Evolutionary conservation across 2,329 filamentous ascomycete species (phyloP), one percentile per base, ranked within the genome.

Genomic region (Xylariaceae sp.): DNA sequence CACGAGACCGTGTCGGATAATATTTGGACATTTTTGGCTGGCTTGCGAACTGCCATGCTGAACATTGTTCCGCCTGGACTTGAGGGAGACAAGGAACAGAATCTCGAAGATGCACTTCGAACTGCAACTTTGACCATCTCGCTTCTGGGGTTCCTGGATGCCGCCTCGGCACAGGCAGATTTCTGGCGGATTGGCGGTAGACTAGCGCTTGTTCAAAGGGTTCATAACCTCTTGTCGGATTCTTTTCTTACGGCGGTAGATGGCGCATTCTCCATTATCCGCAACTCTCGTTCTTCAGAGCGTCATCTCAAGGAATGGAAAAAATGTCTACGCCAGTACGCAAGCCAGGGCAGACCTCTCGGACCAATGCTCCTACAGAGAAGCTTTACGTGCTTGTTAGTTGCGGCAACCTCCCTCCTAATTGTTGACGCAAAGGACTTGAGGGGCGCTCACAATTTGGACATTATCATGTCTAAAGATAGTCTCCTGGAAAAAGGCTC

Each of bases 341-440:
- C 89, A 26, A 81, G 85, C 15, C 80, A 83, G 54, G 88, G 88
- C 9, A 83, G 89, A 18, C 92, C 95, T 0, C 74, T 99, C 41
- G 91, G 94, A 9, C 90, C 92, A 12, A 94, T 96, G 86, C 79
- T 97, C 5, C 73, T 99, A 19, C 91, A 96, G 68, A 84, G 89
- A 65, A 91, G 87, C 59, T 95, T 95, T 68, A 90, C 95, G 79
- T 86, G 84, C 70, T 81, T 97, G 30, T 78, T 96, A 12, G 86
- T 91, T 32, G 84, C 90, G 1, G 86, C 83, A 50, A 89, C 89
- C 1, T 88, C 89, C 13, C 78, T 92, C 26, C 75, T 92, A 56
- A 78, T 89, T 16, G 79, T 82, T 30, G 83, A 86, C 39, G 78
- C 80, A 5, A 74, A 80, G n/a, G 71, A 76, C 15, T 73, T 88